Percentiles rank a stretch among this genome's conserved stretches.
Evolutionary conservation across 2,329 filamentous ascomycete genomes (phyloP).

Genomic region (Setomelanomma holmii): DNA sequence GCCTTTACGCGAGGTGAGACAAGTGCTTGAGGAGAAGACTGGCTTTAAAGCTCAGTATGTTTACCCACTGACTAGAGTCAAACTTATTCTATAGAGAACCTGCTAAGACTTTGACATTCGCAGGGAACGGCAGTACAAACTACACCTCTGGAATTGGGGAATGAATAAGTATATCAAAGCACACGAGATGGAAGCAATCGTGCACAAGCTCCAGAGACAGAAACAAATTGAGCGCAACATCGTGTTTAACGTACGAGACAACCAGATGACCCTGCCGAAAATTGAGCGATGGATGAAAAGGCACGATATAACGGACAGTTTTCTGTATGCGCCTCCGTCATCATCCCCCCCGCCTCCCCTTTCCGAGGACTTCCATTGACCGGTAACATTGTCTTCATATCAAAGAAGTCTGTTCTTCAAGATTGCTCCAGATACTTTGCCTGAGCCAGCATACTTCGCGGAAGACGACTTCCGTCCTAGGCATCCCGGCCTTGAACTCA

Average conservation of each 20-base stretch:
- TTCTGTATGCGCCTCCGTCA: background rate
- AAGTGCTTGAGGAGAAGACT: constrained; percentile 14
- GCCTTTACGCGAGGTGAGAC: constrained; percentile 13
- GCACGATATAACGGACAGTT: background rate
- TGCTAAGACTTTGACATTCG: background rate
- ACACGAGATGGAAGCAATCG: constrained; percentile 30
- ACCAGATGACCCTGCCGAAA: background rate
- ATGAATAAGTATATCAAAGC: constrained; percentile 29
- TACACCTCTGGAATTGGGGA: constrained; percentile 23
- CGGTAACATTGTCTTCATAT: no score
- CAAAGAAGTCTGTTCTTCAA: no score
- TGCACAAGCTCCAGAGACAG: constrained; percentile 25
- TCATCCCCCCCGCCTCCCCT: no score
- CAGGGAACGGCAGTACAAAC: constrained; percentile 17
- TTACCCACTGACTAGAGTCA: background rate
- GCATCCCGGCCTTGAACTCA: no score
- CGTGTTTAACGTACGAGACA: background rate
- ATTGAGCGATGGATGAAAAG: background rate
- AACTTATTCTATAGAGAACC: background rate
- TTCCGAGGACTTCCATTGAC: no score
- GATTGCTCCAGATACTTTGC: no score
- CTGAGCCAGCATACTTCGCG: no score
- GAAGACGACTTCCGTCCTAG: no score
- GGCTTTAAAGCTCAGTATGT: constrained; percentile 27
- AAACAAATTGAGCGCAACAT: constrained; percentile 21